Evolutionary conservation across 164 flowering plant genomes (phyloP), one percentile per base, ranked within the genome.

Genomic region (Amborella trichopoda): DNA sequence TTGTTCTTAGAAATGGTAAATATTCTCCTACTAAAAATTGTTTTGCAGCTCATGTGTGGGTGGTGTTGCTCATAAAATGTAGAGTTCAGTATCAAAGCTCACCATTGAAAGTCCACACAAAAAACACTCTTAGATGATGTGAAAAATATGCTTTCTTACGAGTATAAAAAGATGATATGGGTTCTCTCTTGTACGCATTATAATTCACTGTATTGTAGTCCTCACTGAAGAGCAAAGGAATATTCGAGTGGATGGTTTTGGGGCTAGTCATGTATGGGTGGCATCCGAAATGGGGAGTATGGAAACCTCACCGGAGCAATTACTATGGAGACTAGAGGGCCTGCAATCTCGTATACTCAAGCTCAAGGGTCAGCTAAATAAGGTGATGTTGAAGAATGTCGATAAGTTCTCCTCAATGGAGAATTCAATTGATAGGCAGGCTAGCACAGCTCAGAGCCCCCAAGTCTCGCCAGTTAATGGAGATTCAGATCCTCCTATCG

Each of bases 381-480:
- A 56, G 34, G 58, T 78, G 43, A 54, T 75, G 55, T 50, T 66
- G 6, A 64, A 66, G 50, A 66, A 81, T 62, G 70, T 66, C 22
- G 62, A 53, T 18, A 83, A 56, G 65, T 74, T 75, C 52, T 79
- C 83, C 48, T 79, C 89, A 47, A 66, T 77, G 2, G 98, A 91
- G 55, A 78, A 76, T 48, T 58, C 78, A 58, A 60, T 48, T 60
- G 90, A 83, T 41, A 68, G 33, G 27, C 82, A 66, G 50, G 67
- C 68, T 18, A 70, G 81, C 60, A 74, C 85, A 55, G 71, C 69
- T 40, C 78, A 48, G 39, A 84, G 93, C 49, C 85, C 80, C 25
- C 60, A 78, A 28, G 38, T 73, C 53, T 90, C 89, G 44, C 73
- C 77, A 28, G 84, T 70, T 39, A 66, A 76, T 62, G 82, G 65